These are phyloP conservation scores for Heliamphora exappendiculata DNA, from an alignment of 148 eudicot species.

Conservation along the genomic window DNA sequence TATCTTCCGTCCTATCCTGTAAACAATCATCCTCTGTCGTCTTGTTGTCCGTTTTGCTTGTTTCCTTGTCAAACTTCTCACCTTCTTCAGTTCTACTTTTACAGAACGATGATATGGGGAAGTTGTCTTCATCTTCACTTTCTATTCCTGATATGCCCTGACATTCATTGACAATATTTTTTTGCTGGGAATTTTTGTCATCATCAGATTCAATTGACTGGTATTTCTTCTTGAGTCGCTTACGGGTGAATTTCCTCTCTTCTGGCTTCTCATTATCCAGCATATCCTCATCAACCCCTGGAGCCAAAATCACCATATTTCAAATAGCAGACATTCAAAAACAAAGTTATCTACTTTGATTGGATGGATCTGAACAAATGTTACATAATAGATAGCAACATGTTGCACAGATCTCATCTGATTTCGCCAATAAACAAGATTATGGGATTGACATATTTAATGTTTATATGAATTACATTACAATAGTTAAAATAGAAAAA, in stretches of 20 bases:
- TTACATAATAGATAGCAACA: not conserved
- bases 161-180: slow-evolving; percentile 10
- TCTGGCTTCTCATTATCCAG: slow-evolving; percentile 22
- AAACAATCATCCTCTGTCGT: not conserved
- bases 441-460: not conserved
- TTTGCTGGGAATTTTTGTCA: slow-evolving; percentile 16
- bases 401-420: not conserved
- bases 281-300: slow-evolving; percentile 27
- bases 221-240: slow-evolving; percentile 48
- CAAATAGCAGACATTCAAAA: not conserved
- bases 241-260: slow-evolving; percentile 21
- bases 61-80: slow-evolving; percentile 8
- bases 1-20: not conserved
- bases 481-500: not conserved
- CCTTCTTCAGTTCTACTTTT: slow-evolving; percentile 22
- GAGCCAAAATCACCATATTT: slow-evolving; percentile 6
- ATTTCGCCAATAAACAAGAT: not conserved
- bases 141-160: slow-evolving; percentile 14
- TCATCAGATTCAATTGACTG: slow-evolving; percentile 55
- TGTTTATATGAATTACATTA: not conserved
- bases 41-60: not conserved
- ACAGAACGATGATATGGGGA: slow-evolving; percentile 34
- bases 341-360: not conserved
- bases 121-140: slow-evolving; percentile 53
- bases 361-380: not conserved